These are phyloP conservation scores for Coemansia sp. DNA, from an alignment of 192 early-diverging fungal species.

Conservation along the genomic window DNA sequence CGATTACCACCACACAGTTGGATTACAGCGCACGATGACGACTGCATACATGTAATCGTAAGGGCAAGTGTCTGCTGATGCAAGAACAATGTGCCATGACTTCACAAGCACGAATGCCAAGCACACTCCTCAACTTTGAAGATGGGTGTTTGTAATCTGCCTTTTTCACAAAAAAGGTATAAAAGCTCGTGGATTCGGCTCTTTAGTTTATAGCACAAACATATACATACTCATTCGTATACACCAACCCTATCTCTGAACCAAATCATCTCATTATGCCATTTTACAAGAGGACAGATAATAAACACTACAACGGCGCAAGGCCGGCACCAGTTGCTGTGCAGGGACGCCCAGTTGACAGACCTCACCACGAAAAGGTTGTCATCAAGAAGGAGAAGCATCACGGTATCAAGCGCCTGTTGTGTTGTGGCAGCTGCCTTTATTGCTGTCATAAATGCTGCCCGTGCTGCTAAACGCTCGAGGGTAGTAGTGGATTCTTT, in stretches of 20 bases:
- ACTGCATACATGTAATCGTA: neutral
- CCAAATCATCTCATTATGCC: neutral
- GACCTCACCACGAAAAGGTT: neutral
- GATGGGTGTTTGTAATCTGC: no score
- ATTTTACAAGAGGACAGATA: neutral
- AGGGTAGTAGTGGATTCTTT: neutral
- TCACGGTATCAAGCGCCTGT: neutral
- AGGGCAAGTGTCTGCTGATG: neutral
- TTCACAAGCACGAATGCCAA: neutral
- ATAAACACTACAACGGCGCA: neutral
- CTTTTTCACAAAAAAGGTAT: neutral
- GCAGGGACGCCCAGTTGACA: conserved; percentile 6
- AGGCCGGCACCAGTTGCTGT: neutral
- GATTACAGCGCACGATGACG: neutral
- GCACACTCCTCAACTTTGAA: neutral
- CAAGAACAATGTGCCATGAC: neutral
- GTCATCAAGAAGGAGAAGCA: neutral
- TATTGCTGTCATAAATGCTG: neutral
- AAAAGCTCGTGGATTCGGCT: neutral
- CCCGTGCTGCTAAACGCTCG: neutral
- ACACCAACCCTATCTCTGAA: neutral
- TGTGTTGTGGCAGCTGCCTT: neutral
- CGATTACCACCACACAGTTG: neutral
- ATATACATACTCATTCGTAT: neutral
- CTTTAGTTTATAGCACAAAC: neutral